Evolutionary conservation across 2,329 filamentous ascomycete species (phyloP).

Genomic region (Talaromyces sp.): DNA sequence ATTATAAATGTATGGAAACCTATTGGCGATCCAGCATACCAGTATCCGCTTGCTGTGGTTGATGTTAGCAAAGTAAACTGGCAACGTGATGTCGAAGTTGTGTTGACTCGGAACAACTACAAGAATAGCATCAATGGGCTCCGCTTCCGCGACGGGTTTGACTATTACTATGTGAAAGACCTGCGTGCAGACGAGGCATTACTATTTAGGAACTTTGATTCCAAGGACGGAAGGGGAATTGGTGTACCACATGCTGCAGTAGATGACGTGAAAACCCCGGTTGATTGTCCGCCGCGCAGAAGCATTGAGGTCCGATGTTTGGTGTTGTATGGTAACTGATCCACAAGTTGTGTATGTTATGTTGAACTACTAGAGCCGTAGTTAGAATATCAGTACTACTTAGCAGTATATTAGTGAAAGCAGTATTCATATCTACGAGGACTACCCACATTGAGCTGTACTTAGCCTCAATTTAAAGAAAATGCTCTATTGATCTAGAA

Average conservation of each 20-base stretch:
- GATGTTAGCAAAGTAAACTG: conserved; percentile 1
- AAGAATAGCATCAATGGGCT: conserved; percentile 5
- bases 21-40: not conserved
- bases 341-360: not conserved
- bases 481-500: not conserved
- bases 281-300: not conserved
- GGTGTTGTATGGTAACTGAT: conserved; percentile 6
- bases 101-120: not conserved
- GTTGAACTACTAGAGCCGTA: not conserved
- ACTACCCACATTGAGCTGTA: not conserved
- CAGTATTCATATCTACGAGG: not conserved
- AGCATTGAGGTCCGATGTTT: conserved; percentile 4
- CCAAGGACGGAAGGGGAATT: not conserved
- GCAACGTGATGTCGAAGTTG: conserved; percentile 2
- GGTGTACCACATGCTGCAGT: not conserved
- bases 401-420: not conserved
- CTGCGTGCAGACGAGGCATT: not conserved
- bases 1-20: conserved; percentile 3
- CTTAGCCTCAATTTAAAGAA: not conserved
- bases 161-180: conserved; percentile 1
- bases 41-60: not conserved
- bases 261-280: not conserved
- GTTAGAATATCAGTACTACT: not conserved
- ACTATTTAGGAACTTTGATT: not conserved
- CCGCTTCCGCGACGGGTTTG: not conserved